Evolutionary conservation across 2,329 filamentous ascomycete genomes (phyloP), one percentile per base, ranked within the genome.

Genomic region (Penicillium sp.): DNA sequence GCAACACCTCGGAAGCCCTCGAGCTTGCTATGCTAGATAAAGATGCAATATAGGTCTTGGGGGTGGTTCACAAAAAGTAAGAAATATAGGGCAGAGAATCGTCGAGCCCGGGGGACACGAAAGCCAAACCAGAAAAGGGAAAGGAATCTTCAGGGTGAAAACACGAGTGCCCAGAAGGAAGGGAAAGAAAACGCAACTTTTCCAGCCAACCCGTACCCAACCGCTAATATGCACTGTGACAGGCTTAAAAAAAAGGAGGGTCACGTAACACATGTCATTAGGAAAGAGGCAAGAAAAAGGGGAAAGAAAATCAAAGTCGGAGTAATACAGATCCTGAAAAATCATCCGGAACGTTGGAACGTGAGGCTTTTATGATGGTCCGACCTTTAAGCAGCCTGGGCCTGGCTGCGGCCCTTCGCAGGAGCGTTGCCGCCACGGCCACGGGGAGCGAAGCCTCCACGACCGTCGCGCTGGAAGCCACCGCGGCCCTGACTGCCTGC

Each of bases 381-480:
- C 16, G 30, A 20, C 57, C 35, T 20, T 72, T 69, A 77, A 58
- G 73, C 74, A 49, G 74, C 65, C 57, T 76, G 75, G 44, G 74
- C 51, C 58, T 77, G 74, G 62, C 69, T 75, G 60, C 76, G 75
- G 53, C 69, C 71, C 65, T 76, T 75, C 53, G 71, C 66, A 43
- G 74, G 69, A 49, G 73, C 80, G 59, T 81, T 83, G 61, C 80
- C 76, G 57, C 87, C 85, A 60, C 88, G 83, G 51, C 84, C 82
- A 54, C 85, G 83, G 58, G 84, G 76, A 64, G 80, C 77, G 62
- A 84, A 83, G 50, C 83, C 82, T 57, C 89, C 87, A 63, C 89
- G 84, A 41, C 85, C 79, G 51, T 87, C 86, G 49, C 86, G 82
- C 52, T 81, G 78, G 75, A 88, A 92, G 68, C 83, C 85, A 55